Base-by-base conservation (phyloP, 768 basidiomycete species). In the Exidia glandulosa region DNA sequence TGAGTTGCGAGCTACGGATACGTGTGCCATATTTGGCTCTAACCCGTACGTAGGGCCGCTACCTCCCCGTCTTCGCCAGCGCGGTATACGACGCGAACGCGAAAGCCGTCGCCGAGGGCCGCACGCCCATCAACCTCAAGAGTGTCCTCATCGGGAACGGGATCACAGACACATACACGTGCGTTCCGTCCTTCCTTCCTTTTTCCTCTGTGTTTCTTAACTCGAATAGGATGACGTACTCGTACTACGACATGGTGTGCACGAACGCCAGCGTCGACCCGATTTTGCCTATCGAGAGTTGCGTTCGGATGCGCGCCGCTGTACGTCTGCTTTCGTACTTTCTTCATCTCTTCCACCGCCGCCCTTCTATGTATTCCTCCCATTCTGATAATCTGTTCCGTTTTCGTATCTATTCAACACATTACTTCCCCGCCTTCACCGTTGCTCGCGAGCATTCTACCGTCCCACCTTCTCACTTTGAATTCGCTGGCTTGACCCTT, bases 231-330 rank as follows among this genome's bases (percentile, higher is more conserved):
- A 71, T 79, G 74, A 58, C 62, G 2, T 64, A 72, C 4, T 74
- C 78, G 2, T 79, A 77, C 60, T 72, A 80, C 61, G 81, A 84
- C 57, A 78, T 86, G 70, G 71, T 74, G 29, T 88, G 87, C 65
- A 79, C 80, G 5, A 67, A 74, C 29, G 76, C 79, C 0, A 80
- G 81, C 13, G 68, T 63, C 69, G 76, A 73, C 29, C 82, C 85
- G 50, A n/a, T 76, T 72, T 73, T 61, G 31, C 67, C 60, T 27
- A 63, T 61, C 57, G 58, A 30, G 3, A 31, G 37, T 34, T 63
- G 58, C 27, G 61, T 63, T n/a, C 29, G 57, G 30, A 60, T 60
- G 54, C 37, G 57, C 27, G 52, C 27, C 12, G 34, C 36, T 13
- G 19, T 55, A n/a, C 56, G n/a, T n/a, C n/a, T n/a, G n/a, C n/a